Evolutionary conservation across 352 stramenopile genomes (phyloP), one percentile per base, ranked within the genome.

Genomic region (Globisporangium yorkense): DNA sequence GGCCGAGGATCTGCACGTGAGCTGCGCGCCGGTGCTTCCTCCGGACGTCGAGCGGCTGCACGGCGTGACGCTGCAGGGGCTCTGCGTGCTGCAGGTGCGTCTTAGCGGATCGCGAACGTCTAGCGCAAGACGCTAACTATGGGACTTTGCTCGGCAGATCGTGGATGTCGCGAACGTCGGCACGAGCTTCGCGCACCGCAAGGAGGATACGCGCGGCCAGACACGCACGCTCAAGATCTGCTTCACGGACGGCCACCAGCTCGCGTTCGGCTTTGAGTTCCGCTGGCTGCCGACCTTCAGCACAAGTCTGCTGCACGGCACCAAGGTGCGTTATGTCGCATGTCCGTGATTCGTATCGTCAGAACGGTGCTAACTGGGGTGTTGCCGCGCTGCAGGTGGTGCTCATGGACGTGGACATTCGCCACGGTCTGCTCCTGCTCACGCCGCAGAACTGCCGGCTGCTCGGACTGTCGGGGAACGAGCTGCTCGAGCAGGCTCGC

Each of bases 101-200:
- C 1, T 20, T 31, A 46, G 31, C 10, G 24, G 24, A 27, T 27
- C 24, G 24, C 24, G 24, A 27, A 27, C 24, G 24, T 27, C 24
- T 27, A 27, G 24, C 33, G 43, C 21, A 12, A 13, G 18, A 20
- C 40, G 18, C 40, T 45, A 8, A n/a, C 9, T 27, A 13, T 12
- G 20, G 44, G n/a, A 50, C 12, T 18, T n/a, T 29, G 20, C 39
- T 57, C 27, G 12, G 21, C 51, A 92, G 83, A 70, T 93, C 37
- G 80, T 94, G 33, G 81, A 94, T 56, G 67, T 89, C 12, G 77
- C 80, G 46, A 94, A 94, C 48, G 83, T 94, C 55, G 80, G 76
- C 41, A 80, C 82, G n/a, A 89, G 72, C 59, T 78, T 77, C 37
- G 79, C 92, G 61, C 71, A 87, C 49, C 73, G 82, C 39, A 89